Evolutionary conservation across 1,284 basidiomycete genomes (phyloP), one percentile per base, ranked within the genome.

Genomic region (Apiotrichum siamense): DNA sequence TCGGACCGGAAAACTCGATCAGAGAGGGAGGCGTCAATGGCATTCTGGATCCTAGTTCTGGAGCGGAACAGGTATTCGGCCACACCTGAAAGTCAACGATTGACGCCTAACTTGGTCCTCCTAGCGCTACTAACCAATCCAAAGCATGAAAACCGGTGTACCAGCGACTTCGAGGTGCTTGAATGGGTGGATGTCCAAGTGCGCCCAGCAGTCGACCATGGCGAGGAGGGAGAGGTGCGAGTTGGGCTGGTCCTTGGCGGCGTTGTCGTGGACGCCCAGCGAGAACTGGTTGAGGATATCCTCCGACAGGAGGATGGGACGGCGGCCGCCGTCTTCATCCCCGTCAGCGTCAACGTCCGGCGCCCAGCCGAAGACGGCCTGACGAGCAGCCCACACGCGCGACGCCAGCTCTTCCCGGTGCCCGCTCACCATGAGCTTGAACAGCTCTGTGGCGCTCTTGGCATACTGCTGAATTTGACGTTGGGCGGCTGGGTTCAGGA

Each of bases 201-300:
- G 80, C 11, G 89, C 85, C 96, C 94, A 98, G 68, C 90, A 96
- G 74, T 98, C 96, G 29, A 97, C 96, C 88, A 98, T 98, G 17
- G 93, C 92, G 39, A 98, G 81, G n/a, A 98, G 78, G 10, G 90
- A 86, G 47, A 98, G 82, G 72, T 98, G 96, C 12, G 90, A 96
- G 72, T 98, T 98, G 15, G 68, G 65, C 26, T 50, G 45, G 2
- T 77, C 74, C 38, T 76, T 75, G 50, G 63, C 49, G 36, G 55
- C 45, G 15, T 52, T 47, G 2, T 77, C 75, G 38, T 77, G 76
- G 49, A 77, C 77, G 0, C 86, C 86, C 15, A 94, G 78, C 58
- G 86, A 88, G 72, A 98, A 98, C 56, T 83, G 82, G 74, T 97
- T 88, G 37, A 98, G 80, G 29, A 97, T 77, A 54, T 86, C 83